These are phyloP conservation scores for Herpetomonas samuelpessoai DNA, from an alignment of 208 protist genomes.

Conservation along the genomic window DNA sequence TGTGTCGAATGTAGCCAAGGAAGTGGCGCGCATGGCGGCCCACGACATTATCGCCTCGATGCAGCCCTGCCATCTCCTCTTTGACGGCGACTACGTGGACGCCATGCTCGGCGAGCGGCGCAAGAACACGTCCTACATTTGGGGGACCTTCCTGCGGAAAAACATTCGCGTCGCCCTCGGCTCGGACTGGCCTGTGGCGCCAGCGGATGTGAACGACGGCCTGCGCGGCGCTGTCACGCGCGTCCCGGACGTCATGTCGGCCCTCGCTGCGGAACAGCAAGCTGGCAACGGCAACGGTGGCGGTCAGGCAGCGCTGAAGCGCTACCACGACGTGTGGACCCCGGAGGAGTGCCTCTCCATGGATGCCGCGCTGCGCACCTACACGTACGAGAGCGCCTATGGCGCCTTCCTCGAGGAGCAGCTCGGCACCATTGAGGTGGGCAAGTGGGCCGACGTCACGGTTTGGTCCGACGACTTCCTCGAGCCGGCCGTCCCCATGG, in stretches of 20 bases:
- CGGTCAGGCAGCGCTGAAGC: conserved; percentile 10
- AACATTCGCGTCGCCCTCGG: conserved; percentile 41
- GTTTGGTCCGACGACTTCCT: conserved; percentile 51
- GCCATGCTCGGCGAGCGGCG: conserved; percentile 30
- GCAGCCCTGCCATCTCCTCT: conserved; percentile 64
- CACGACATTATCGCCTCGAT: conserved; percentile 65
- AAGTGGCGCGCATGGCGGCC: conserved; percentile 36
- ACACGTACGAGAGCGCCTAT: conserved; percentile 55
- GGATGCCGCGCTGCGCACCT: conserved; percentile 46
- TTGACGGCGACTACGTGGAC: conserved; percentile 57
- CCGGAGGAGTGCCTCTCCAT: conserved; percentile 45
- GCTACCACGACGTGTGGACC: conserved; percentile 51
- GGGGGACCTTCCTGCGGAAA: conserved; percentile 35
- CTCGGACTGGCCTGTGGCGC: conserved; percentile 66
- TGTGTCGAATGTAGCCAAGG: conserved; percentile 32
- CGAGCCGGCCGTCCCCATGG: conserved; percentile 18
- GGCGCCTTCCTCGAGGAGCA: conserved; percentile 54
- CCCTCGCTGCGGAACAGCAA: conserved; percentile 31
- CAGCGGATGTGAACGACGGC: conserved; percentile 39
- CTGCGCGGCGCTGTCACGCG: conserved; percentile 57
- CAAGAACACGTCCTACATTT: conserved; percentile 44
- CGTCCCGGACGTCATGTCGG: conserved; percentile 52
- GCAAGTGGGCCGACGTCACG: conserved; percentile 60
- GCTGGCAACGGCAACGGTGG: conserved; percentile 4
- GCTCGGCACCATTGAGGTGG: conserved; percentile 51